Conservation (phyloP, 371 early-diverging fungal species). For the Mortierella sp. region DNA sequence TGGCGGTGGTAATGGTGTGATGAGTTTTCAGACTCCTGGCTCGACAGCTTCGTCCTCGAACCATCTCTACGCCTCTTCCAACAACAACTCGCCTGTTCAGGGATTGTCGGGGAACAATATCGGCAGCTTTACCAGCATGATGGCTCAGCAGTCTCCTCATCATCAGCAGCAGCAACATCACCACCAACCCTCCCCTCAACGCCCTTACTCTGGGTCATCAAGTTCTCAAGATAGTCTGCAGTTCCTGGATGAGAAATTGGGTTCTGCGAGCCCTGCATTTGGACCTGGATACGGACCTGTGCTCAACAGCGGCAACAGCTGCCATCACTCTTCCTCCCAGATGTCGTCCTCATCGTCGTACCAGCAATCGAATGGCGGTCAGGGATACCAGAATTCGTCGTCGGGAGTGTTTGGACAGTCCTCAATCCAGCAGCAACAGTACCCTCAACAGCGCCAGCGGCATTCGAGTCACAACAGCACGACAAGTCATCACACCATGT, state of each 20-base stretch:
- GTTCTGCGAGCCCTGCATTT: conserved; percentile 28
- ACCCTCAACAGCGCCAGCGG: conserved; percentile 49
- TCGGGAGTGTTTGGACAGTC: conserved; percentile 20
- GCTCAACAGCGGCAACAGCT: conserved; percentile 40
- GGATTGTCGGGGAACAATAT: conserved; percentile 36
- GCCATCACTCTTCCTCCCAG: conserved; percentile 20
- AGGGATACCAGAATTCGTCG: conserved; percentile 19
- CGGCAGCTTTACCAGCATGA: conserved; percentile 13
- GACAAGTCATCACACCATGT: conserved; percentile 54
- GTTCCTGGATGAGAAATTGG: conserved; percentile 44
- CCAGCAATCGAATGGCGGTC: conserved; percentile 26
- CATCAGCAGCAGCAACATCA: conserved; percentile 34
- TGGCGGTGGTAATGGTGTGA: conserved; percentile 13
- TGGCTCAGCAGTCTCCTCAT: conserved; percentile 24
- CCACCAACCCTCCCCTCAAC: conserved; percentile 41
- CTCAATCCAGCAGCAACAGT: conserved; percentile 2
- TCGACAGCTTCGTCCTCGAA: conserved; percentile 12
- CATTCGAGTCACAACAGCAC: conserved; percentile 52
- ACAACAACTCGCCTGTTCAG: conserved; percentile 47
- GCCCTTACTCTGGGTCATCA: conserved; percentile 38
- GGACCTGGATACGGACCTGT: conserved; percentile 51
- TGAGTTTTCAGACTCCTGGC: conserved; percentile 32
- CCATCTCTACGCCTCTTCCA: conserved; percentile 30
- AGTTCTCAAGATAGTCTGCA: conserved; percentile 33
- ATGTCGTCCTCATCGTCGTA: conserved; percentile 13